Conservation (phyloP, 176 grass and related monocot species). For the Carex pumila region DNA sequence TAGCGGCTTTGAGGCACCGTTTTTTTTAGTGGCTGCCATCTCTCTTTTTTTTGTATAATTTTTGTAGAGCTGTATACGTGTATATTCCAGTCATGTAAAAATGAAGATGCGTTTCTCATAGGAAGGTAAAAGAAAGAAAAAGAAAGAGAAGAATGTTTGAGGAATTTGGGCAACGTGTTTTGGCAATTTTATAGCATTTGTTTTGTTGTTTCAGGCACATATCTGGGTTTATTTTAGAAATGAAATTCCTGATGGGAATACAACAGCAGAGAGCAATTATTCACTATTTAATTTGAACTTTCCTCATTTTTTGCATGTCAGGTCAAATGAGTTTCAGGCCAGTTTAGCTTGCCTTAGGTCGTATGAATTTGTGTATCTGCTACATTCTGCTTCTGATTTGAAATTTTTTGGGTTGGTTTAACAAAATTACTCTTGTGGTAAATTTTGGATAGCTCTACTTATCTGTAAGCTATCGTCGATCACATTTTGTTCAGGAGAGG, state of each 20-base stretch:
- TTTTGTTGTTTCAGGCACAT: not conserved
- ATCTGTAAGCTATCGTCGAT: not conserved
- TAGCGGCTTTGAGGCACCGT: not conserved
- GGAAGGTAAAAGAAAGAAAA: not conserved
- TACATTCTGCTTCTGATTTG: not conserved
- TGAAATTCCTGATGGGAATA: not conserved
- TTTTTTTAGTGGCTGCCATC: conserved; percentile 1
- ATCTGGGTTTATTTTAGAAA: not conserved
- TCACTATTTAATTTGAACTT: not conserved
- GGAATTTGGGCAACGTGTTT: not conserved
- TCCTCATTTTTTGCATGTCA: not conserved
- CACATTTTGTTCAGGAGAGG: not conserved
- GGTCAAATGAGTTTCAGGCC: not conserved
- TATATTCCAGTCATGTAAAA: conserved; percentile 18
- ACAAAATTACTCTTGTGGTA: not conserved
- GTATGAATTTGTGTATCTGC: not conserved
- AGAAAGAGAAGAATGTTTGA: not conserved
- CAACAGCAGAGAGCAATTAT: not conserved
- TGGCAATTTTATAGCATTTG: not conserved
- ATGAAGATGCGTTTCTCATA: not conserved
- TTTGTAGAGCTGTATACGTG: conserved; percentile 19
- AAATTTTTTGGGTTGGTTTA: not conserved
- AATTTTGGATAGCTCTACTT: not conserved
- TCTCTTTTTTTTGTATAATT: conserved; percentile 12
- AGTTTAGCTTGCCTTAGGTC: not conserved